phyloP scores from a whole-genome alignment of 2,329 filamentous ascomycete species.

The Claviceps citrina region DNA sequence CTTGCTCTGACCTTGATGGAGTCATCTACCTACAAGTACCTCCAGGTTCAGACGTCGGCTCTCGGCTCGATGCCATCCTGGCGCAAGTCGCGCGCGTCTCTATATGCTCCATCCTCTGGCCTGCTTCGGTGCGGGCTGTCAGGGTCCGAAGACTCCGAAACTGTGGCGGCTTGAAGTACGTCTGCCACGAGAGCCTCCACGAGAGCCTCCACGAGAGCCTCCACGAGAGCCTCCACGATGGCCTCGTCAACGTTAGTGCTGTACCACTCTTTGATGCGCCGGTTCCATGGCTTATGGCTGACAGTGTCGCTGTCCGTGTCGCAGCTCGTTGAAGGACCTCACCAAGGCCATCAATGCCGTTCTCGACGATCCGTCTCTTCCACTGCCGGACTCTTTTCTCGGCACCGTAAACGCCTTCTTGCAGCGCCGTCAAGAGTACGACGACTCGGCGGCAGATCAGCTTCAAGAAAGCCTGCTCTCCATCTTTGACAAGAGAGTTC shows the following conservation, averaged over 20 bases:
- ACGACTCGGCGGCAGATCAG: conserved; percentile 53
- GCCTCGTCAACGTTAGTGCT: conserved; percentile 15
- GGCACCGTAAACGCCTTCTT: conserved; percentile 51
- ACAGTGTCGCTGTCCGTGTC: conserved; percentile 6
- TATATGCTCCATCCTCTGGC: background rate
- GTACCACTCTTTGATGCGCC: background rate
- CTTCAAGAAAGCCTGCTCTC: conserved; percentile 57
- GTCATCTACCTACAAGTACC: too few relatives aligned
- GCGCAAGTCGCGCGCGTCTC: too few relatives aligned
- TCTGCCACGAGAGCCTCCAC: conserved; percentile 1
- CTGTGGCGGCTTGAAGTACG: background rate
- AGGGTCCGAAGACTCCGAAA: background rate
- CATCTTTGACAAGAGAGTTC: conserved; percentile 51
- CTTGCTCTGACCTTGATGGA: too few relatives aligned
- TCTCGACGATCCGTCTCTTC: conserved; percentile 34
- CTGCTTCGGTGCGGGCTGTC: background rate
- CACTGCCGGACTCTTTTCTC: conserved; percentile 51
- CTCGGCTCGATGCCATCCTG: too few relatives aligned
- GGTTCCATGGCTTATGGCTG: conserved; percentile 8
- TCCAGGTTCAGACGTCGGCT: too few relatives aligned
- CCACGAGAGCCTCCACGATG: conserved; percentile 7
- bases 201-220: conserved; percentile 14
- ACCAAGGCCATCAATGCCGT: conserved; percentile 39
- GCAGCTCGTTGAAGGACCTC: conserved; percentile 45
- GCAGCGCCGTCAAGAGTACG: conserved; percentile 49